A percentile compares a stretch with the other conserved stretches of the same genome.
phyloP scores from a whole-genome alignment of 345 rosid genomes.

The Boechera retrofracta region DNA sequence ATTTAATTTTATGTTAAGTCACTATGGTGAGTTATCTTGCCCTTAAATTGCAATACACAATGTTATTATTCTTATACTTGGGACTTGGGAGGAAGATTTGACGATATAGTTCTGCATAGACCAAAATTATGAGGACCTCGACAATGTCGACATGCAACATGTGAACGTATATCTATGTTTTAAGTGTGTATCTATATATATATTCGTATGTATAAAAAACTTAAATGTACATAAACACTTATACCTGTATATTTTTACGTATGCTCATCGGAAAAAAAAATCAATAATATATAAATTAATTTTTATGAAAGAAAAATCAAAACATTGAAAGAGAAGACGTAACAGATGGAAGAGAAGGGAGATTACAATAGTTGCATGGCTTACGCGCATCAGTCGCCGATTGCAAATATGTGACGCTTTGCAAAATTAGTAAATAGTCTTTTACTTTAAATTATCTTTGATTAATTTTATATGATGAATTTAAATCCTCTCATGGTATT shows the following conservation, averaged over 20 bases:
- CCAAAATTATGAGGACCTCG: conserved; percentile 19
- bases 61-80: not conserved
- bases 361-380: conserved; percentile 53
- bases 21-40: not conserved
- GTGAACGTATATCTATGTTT: not conserved
- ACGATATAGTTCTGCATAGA: not conserved
- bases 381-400: conserved; percentile 60
- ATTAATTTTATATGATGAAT: not conserved
- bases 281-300: not conserved
- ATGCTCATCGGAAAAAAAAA: not conserved
- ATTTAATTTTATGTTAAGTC: not conserved
- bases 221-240: not conserved
- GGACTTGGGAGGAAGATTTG: not conserved
- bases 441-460: not conserved
- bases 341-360: conserved; percentile 23
- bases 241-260: conserved; percentile 15
- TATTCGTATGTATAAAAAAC: not conserved
- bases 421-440: conserved; percentile 20
- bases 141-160: conserved; percentile 20
- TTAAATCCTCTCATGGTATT: not conserved
- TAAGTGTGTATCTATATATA: not conserved
- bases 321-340: conserved; percentile 24
- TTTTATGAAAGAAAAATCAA: conserved; percentile 4
- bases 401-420: conserved; percentile 48
- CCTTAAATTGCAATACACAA: not conserved